Base-by-base conservation (phyloP, 495 filamentous ascomycete species). In the Penicillium cataractarum region DNA sequence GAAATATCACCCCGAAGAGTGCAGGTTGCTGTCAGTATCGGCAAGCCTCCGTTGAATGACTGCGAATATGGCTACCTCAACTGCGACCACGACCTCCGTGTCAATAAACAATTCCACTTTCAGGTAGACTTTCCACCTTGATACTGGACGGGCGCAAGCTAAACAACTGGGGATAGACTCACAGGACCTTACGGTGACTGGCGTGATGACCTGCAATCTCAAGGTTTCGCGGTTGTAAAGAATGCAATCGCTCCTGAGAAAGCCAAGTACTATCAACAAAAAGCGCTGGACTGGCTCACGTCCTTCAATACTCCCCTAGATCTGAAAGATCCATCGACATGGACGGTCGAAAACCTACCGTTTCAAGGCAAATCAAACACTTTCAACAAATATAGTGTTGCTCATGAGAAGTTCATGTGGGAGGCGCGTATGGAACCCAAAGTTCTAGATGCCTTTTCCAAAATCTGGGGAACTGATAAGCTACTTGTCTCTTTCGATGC, bases 321-420 rank as follows among this genome's bases (percentile, higher is more conserved):
- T 19, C 53, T 71, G 26, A 49, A 70, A n/a, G 60, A 77, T 32
- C 71, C 67, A 8, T 54, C 64, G 1, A 79, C 76, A 17, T 79
- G 75, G 75, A 66, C 33, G 24, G 49, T 50, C 3, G 64, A 70
- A 15, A 67, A 77, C 21, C 62, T 79, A 1, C 76, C 76, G 2
- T 59, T 70, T 2, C 68, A 73, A 9, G 72, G 61, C 55, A 71
- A 70, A 27, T 60, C 64, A 26, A 76, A 70, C 33, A 73, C 66
- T 2, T 77, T 68, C 58, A 55, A 60, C 31, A 44, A 55, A 7
- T 81, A 81, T 55, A 65, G 63, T 1, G 73, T 77, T 4, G 65
- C 65, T 4, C 80, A 81, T 55, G 80, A 82, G 57, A 77, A 75
- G 29, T 80, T 80, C 65, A 75, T 80, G 64, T 82, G 80, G 79